A percentile compares a stretch with the other conserved stretches of the same genome.
Evolutionary conservation across 2,329 filamentous ascomycete genomes (phyloP).

Genomic region (Colletotrichum liaoningense): DNA sequence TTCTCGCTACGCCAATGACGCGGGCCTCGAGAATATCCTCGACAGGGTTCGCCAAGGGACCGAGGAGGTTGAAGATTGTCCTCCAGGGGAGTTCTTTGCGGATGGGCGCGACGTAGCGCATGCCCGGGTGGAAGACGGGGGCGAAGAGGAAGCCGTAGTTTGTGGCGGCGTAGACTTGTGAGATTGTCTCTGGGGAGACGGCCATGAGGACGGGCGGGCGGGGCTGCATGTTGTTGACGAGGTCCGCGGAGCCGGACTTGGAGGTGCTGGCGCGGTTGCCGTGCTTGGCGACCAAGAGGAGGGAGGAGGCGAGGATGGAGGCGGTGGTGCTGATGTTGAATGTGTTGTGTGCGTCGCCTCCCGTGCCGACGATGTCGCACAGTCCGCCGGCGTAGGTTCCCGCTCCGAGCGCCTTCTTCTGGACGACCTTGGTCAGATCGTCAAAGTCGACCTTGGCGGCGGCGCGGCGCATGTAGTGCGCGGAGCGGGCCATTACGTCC

Average conservation of each 20-base stretch:
- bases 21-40: constrained; percentile 88
- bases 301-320: constrained; percentile 88
- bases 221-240: constrained; percentile 81
- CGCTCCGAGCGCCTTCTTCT: too few species aligned
- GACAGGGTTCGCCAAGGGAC: constrained; percentile 90
- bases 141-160: constrained; percentile 98
- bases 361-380: constrained; percentile 96
- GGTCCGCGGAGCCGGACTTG: constrained; percentile 93
- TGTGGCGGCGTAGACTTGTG: constrained; percentile 78
- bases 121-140: constrained; percentile 95
- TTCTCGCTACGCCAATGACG: constrained; percentile 91
- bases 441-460: constrained; percentile 77
- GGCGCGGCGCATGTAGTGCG: constrained; percentile 84
- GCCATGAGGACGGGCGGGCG: constrained; percentile 79
- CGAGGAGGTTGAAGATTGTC: constrained; percentile 97
- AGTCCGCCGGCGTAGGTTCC: constrained; percentile 86
- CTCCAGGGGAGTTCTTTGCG: constrained; percentile 91
- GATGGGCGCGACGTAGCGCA: constrained; percentile 88
- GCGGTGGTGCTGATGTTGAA: constrained; percentile 98
- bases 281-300: constrained; percentile 91
- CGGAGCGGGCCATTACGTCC: constrained; percentile 88
- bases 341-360: constrained; percentile 95
- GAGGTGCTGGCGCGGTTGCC: constrained; percentile 96
- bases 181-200: constrained; percentile 78
- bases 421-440: too few species aligned